Conservation (phyloP, 148 eudicot genomes). For the Nepenthes mirabilis region DNA sequence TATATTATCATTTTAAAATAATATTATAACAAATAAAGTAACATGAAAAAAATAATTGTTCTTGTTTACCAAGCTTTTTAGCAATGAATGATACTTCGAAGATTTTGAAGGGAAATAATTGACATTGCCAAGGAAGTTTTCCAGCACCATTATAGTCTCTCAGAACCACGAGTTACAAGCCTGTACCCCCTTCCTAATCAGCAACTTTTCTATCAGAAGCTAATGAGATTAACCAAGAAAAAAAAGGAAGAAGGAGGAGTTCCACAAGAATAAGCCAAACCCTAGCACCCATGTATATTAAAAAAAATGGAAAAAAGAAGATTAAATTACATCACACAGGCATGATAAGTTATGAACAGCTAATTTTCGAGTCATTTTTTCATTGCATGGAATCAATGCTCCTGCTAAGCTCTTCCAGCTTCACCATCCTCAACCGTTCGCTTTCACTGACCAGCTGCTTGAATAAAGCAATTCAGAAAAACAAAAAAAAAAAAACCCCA, state of each 20-base stretch:
- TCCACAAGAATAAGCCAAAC: conserved; percentile 30
- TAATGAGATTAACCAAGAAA: conserved; percentile 1
- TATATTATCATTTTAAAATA: too few species aligned
- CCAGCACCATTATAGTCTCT: too few species aligned
- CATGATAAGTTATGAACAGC: conserved; percentile 33
- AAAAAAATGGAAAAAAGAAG: conserved; percentile 7
- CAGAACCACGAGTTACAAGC: too few species aligned
- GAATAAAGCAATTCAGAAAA: not conserved
- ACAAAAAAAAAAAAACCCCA: not conserved
- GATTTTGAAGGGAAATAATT: too few species aligned
- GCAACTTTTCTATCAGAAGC: conserved; percentile 11
- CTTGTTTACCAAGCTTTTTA: too few species aligned
- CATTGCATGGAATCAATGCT: conserved; percentile 46
- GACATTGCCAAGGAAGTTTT: too few species aligned
- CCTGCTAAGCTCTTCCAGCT: conserved; percentile 86
- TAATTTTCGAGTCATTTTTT: conserved; percentile 3
- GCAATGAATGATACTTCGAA: too few species aligned
- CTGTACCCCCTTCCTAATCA: too few species aligned
- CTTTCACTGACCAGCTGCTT: conserved; percentile 79
- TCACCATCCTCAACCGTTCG: conserved; percentile 78
- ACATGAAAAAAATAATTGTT: too few species aligned
- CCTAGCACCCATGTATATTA: conserved; percentile 29
- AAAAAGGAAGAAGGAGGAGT: not conserved
- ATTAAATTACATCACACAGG: conserved; percentile 54
- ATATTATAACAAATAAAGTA: too few species aligned